These are phyloP conservation scores for Casuarina cunninghamiana DNA, from an alignment of 306 rosid species.

Conservation along the genomic window DNA sequence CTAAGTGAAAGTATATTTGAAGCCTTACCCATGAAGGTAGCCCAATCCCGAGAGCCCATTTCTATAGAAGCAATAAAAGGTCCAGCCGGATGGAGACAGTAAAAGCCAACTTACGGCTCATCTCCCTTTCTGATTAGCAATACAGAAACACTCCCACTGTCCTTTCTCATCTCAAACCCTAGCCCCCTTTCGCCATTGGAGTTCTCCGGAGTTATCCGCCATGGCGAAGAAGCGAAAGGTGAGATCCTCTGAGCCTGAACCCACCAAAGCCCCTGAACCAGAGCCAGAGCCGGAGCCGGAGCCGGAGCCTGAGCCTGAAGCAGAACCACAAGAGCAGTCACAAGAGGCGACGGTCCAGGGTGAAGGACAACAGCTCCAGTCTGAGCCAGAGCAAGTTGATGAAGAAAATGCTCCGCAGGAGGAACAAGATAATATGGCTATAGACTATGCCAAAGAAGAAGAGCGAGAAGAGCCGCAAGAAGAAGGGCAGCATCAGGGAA, in stretches of 20 bases:
- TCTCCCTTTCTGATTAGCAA: neutral
- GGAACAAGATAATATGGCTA: slow-evolving; percentile 30
- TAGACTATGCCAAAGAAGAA: slow-evolving; percentile 30
- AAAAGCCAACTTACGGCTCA: neutral
- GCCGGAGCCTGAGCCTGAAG: neutral
- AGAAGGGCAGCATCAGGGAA: slow-evolving; percentile 23
- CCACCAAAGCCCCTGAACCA: slow-evolving; percentile 37
- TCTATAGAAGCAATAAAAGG: no score
- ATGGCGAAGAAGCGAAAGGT: slow-evolving; percentile 81
- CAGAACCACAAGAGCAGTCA: slow-evolving; percentile 12
- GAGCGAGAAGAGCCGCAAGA: neutral
- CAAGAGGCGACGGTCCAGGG: slow-evolving; percentile 21
- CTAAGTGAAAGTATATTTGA: no score
- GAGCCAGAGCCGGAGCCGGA: neutral
- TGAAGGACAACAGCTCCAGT: slow-evolving; percentile 24
- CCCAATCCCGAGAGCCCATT: no score
- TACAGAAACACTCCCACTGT: neutral
- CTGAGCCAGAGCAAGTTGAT: slow-evolving; percentile 12
- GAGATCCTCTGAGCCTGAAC: slow-evolving; percentile 53
- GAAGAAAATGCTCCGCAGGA: slow-evolving; percentile 18
- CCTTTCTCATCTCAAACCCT: slow-evolving; percentile 35
- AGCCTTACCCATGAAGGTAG: no score
- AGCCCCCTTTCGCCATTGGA: neutral
- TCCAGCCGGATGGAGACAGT: no score
- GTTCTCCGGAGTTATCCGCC: slow-evolving; percentile 21